phyloP scores from a whole-genome alignment of 352 stramenopile species.

The Globisporangium heterothallicum region DNA sequence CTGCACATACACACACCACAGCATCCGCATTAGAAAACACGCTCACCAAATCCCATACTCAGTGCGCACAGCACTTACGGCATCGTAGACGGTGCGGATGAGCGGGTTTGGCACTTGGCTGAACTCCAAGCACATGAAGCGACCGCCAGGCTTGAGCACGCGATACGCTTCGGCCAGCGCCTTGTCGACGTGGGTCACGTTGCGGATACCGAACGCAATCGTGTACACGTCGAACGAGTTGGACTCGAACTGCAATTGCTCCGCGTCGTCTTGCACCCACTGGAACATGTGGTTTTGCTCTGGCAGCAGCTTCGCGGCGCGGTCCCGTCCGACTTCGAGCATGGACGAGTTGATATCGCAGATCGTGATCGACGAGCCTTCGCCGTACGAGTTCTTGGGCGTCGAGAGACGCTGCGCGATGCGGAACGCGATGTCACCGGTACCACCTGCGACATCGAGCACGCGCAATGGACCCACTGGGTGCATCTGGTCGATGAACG shows the following conservation, averaged over 20 bases:
- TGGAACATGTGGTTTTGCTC: slow-evolving; percentile 58
- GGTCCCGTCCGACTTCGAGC: slow-evolving; percentile 92
- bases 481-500: slow-evolving; percentile 88
- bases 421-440: slow-evolving; percentile 98
- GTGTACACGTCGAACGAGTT: slow-evolving; percentile 98
- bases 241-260: slow-evolving; percentile 92
- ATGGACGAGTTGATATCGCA: slow-evolving; percentile 99
- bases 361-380: slow-evolving; percentile 88
- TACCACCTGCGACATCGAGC: slow-evolving; percentile 98
- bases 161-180: slow-evolving; percentile 93
- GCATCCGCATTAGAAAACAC: neutral
- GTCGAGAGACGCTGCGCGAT: slow-evolving; percentile 78
- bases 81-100: slow-evolving; percentile 93
- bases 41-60: neutral
- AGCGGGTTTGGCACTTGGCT: slow-evolving; percentile 91
- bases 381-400: slow-evolving; percentile 19
- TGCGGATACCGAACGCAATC: slow-evolving; percentile 98
- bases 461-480: slow-evolving; percentile 67
- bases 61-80: slow-evolving; percentile 29
- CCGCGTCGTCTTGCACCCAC: slow-evolving; percentile 95
- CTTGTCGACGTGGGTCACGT: slow-evolving; percentile 96
- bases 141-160: slow-evolving; percentile 93
- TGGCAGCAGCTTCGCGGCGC: slow-evolving; percentile 72
- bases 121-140: slow-evolving; percentile 99
- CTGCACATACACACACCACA: slow-evolving; percentile 21